These are phyloP conservation scores for Spinacia oleracea DNA, from an alignment of 179 eudicot genomes.

Conservation along the genomic window DNA sequence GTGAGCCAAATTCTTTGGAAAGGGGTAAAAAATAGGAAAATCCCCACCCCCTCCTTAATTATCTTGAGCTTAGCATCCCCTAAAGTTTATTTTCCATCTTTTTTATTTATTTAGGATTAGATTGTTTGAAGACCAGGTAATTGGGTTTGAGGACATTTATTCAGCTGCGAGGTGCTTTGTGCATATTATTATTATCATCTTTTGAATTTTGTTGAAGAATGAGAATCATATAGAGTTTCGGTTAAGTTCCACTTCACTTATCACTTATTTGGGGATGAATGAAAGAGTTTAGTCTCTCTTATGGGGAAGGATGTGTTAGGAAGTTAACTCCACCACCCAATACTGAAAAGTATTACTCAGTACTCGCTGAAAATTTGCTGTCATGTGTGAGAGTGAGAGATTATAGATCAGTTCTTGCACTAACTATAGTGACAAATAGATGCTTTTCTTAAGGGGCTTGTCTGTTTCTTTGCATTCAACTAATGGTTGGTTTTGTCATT, in stretches of 20 bases:
- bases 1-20: not conserved
- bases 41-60: not conserved
- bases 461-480: not conserved
- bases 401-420: not conserved
- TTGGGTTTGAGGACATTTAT: not conserved
- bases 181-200: too few species aligned
- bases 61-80: not conserved
- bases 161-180: not conserved
- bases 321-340: not conserved
- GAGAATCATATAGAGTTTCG: not conserved
- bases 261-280: not conserved
- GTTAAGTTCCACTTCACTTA: not conserved
- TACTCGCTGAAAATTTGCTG: too few species aligned
- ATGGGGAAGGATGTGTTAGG: not conserved
- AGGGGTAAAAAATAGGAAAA: not conserved
- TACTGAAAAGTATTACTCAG: not conserved
- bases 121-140: not conserved
- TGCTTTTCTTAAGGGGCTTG: not conserved
- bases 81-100: not conserved
- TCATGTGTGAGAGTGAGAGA: not conserved
- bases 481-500: not conserved
- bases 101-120: not conserved
- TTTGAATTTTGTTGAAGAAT: not conserved
- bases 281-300: not conserved
- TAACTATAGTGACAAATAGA: not conserved